Percentiles rank a stretch among this genome's conserved stretches.
These are phyloP conservation scores for Typha latifolia DNA, from an alignment of 176 grass and related monocot species.

Conservation along the genomic window DNA sequence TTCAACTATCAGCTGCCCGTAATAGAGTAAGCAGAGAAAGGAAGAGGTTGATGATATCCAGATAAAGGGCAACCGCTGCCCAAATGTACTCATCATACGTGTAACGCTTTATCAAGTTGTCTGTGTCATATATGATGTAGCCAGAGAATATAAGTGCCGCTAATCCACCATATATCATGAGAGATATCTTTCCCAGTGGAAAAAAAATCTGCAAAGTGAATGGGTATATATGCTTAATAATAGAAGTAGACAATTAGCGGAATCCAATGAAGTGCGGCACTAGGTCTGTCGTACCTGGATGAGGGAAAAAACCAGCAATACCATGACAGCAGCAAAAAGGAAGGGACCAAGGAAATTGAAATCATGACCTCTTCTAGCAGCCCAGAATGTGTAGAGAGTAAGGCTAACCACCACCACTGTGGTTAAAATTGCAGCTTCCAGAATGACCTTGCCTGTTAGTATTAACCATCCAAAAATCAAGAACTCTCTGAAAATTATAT, in stretches of 20 bases:
- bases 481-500: background rate
- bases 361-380: conserved; percentile 67
- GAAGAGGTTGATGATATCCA: conserved; percentile 81
- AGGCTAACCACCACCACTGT: conserved; percentile 70
- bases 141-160: conserved; percentile 64
- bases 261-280: background rate
- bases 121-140: conserved; percentile 80
- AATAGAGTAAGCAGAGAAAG: conserved; percentile 59
- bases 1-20: conserved; percentile 59
- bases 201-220: conserved; percentile 46
- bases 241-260: background rate
- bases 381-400: conserved; percentile 94
- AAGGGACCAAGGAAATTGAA: conserved; percentile 91
- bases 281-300: conserved; percentile 44
- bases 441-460: conserved; percentile 73
- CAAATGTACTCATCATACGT: conserved; percentile 81
- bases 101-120: conserved; percentile 85
- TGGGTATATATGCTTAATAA: background rate
- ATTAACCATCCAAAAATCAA: background rate
- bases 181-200: conserved; percentile 69
- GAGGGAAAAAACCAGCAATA: conserved; percentile 69
- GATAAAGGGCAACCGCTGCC: conserved; percentile 59
- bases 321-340: conserved; percentile 64
- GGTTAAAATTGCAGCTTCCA: conserved; percentile 83
- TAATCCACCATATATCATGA: conserved; percentile 74